Evolutionary conservation across 176 grass and related monocot genomes (phyloP).

Genomic region (Hordeum vulgare): DNA sequence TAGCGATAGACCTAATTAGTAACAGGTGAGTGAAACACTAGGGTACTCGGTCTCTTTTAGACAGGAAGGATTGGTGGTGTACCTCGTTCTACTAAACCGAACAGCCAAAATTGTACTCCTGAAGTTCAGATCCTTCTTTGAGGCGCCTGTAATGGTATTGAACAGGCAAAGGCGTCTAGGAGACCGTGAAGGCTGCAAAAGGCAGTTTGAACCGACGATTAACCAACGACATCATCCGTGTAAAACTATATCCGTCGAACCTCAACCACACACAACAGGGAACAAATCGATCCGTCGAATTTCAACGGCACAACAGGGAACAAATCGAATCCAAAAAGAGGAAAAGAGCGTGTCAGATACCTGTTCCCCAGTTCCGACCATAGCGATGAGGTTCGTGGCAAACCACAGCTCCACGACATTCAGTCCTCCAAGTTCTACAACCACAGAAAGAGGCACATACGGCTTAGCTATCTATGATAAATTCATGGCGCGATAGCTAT

Average conservation of each 20-base stretch:
- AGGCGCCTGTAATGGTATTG: conserved; percentile 41
- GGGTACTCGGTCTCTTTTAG: not conserved
- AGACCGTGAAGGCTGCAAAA: conserved; percentile 61
- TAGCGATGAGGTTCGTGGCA: conserved; percentile 69
- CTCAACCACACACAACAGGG: not conserved
- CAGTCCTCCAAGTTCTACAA: conserved; percentile 69
- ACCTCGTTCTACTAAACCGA: conserved; percentile 78
- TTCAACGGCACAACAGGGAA: not conserved
- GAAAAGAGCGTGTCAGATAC: conserved; percentile 5
- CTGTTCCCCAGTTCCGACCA: conserved; percentile 86
- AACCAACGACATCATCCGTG: not conserved
- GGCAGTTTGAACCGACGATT: not conserved
- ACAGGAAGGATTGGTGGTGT: not conserved
- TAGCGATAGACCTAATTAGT: not conserved
- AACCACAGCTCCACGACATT: conserved; percentile 86
- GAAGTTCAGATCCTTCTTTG: conserved; percentile 68
- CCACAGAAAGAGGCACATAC: not conserved
- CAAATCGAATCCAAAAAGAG: not conserved
- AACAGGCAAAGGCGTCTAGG: conserved; percentile 81
- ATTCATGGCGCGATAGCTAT: too few relatives aligned
- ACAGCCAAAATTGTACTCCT: conserved; percentile 84
- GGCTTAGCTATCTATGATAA: not conserved
- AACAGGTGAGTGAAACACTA: not conserved
- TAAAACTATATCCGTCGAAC: not conserved
- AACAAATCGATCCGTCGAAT: not conserved